Evolutionary conservation across 768 basidiomycete species (phyloP).

Genomic region (Leccinum subgranulosum): DNA sequence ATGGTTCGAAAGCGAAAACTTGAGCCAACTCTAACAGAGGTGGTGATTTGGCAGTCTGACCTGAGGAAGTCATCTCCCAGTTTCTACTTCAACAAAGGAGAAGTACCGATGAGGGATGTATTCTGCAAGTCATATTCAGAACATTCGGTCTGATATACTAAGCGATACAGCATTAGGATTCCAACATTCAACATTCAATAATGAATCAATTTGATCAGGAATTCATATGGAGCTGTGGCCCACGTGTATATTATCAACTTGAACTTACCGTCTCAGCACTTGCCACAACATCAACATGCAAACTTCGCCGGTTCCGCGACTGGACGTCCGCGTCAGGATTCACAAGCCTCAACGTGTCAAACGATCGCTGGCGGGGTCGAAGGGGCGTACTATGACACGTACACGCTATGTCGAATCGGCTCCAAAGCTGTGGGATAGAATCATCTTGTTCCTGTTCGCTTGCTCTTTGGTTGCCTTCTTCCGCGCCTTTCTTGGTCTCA

Average conservation of each 20-base stretch:
- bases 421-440: slow-evolving; percentile 18
- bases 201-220: neutral
- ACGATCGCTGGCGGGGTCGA: neutral
- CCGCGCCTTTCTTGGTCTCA: slow-evolving; percentile 25
- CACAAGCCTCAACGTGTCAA: neutral
- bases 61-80: neutral
- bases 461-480: slow-evolving; percentile 26
- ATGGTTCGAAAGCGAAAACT: too few species aligned
- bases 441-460: slow-evolving; percentile 23
- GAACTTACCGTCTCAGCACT: neutral
- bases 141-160: neutral
- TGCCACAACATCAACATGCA: slow-evolving; percentile 15
- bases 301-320: neutral
- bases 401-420: slow-evolving; percentile 3
- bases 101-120: neutral
- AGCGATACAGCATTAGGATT: neutral
- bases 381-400: neutral
- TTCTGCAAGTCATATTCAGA: neutral
- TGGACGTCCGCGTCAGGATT: neutral
- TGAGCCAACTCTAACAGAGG: neutral
- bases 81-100: neutral
- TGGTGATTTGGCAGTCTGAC: neutral
- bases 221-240: neutral
- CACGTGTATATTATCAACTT: neutral
- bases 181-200: too few species aligned